phyloP scores from a whole-genome alignment of 345 rosid species.

The Populus simonii region DNA sequence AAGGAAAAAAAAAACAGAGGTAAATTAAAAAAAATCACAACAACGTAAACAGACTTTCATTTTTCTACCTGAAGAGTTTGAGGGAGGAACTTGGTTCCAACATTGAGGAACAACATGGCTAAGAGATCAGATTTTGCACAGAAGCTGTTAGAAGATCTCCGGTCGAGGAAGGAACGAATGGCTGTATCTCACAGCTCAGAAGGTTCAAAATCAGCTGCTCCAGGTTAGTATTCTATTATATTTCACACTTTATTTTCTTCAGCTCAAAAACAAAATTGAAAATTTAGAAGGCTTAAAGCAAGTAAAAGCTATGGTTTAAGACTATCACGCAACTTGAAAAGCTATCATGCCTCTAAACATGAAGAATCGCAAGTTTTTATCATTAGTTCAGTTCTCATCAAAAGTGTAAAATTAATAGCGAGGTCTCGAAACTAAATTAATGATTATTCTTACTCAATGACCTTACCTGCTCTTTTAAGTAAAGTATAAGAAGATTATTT shows the following conservation, averaged over 20 bases:
- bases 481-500: too few species aligned
- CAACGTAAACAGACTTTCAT: slow-evolving; percentile 10
- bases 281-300: not conserved
- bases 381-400: too few species aligned
- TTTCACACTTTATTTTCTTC: not conserved
- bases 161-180: slow-evolving; percentile 69
- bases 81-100: slow-evolving; percentile 17
- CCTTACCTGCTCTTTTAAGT: too few species aligned
- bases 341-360: too few species aligned
- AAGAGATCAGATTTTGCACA: slow-evolving; percentile 85
- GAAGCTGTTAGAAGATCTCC: slow-evolving; percentile 89
- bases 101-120: slow-evolving; percentile 45
- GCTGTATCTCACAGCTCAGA: slow-evolving; percentile 49
- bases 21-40: slow-evolving; percentile 15
- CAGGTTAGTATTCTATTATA: slow-evolving; percentile 38
- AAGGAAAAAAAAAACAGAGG: slow-evolving; percentile 11
- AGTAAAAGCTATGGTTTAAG: too few species aligned
- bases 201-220: slow-evolving; percentile 19
- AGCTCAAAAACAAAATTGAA: too few species aligned
- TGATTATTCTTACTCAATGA: too few species aligned
- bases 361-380: too few species aligned
- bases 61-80: slow-evolving; percentile 10
- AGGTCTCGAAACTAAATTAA: too few species aligned
- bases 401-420: too few species aligned
- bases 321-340: too few species aligned